These are phyloP conservation scores for Mycocentrospora acerina DNA, from an alignment of 2,329 filamentous ascomycete species.

Conservation along the genomic window DNA sequence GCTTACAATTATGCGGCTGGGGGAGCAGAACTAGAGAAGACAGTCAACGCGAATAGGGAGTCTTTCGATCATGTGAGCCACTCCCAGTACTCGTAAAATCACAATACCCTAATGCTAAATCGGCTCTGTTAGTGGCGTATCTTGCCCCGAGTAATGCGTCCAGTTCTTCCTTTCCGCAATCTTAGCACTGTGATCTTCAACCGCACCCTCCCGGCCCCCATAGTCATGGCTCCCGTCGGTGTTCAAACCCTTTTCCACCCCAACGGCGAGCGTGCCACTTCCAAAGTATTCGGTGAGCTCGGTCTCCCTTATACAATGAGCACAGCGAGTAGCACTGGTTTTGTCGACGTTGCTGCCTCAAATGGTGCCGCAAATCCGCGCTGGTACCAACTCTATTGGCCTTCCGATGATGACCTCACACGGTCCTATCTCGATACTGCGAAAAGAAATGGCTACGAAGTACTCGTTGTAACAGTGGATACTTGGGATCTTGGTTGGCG, in stretches of 20 bases:
- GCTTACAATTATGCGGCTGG: too few relatives aligned
- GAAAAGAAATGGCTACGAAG: conserved; percentile 59
- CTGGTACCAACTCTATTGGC: conserved; percentile 75
- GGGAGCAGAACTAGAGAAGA: too few relatives aligned
- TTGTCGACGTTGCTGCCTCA: conserved; percentile 63
- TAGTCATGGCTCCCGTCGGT: too few relatives aligned
- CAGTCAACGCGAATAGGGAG: too few relatives aligned
- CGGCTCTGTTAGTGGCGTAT: conserved; percentile 16
- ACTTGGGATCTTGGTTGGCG: conserved; percentile 68
- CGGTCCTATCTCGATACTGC: conserved; percentile 51
- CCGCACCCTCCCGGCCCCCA: too few relatives aligned
- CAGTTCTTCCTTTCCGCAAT: conserved; percentile 11
- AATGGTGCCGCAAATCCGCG: conserved; percentile 53
- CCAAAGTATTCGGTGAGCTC: conserved; percentile 59
- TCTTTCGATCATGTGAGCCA: too few relatives aligned
- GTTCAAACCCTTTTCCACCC: too few relatives aligned
- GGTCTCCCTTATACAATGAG: conserved; percentile 65
- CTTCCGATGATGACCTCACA: conserved; percentile 63
- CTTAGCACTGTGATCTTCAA: too few relatives aligned
- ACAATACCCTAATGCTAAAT: too few relatives aligned
- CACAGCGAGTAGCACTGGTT: conserved; percentile 60
- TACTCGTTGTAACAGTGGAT: conserved; percentile 68
- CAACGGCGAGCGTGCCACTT: conserved; percentile 61
- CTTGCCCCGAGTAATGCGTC: conserved; percentile 13
- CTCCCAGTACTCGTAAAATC: neutral